Evolutionary conservation across 208 protist species (phyloP), one percentile per base, ranked within the genome.

Genomic region (Acanthamoeba quina): DNA sequence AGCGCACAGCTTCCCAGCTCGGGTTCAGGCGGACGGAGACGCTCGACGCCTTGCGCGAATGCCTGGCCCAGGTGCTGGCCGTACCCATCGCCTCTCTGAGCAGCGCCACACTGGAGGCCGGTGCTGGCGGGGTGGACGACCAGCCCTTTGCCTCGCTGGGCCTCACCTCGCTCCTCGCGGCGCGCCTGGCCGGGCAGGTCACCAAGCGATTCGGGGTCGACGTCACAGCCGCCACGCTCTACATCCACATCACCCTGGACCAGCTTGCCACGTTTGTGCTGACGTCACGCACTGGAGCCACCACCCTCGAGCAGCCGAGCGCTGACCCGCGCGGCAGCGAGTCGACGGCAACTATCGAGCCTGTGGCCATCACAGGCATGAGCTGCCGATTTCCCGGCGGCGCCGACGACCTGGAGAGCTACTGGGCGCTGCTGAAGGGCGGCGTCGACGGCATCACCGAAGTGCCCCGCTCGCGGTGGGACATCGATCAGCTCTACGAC

Each of bases 301-400:
- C 44, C 44, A 47, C 10, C 44, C 44, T 47, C 44, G 44, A 13
- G 44, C 44, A 47, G 44, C 44, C 44, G 11, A 47, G 44, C 44
- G 44, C 44, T 47, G 44, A 11, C 10, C 44, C 10, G 44, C 10
- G 44, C 11, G 44, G 5, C 44, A 21, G 54, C 54, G 54, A 58
- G 1, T 21, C 54, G 54, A 3, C 54, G 54, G 2, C 54, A 44
- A 9, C 31, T 2, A 90, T 49, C 64, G 93, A 89, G 91, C 72
- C 93, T 26, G n/a, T 91, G 41, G 82, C 76, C 5, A 80, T 90
- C 47, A 93, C 92, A 9, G 80, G 74, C 91, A 83, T 95, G 15
- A 86, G 93, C 29, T 92, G 91, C 83, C 80, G 92, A 37, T 90
- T 86, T 37, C 93, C 93, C 49, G 94, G 94, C 34, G 94, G 94